phyloP scores from a whole-genome alignment of 2,329 filamentous ascomycete species.

The Ilyonectria mors-panacis region DNA sequence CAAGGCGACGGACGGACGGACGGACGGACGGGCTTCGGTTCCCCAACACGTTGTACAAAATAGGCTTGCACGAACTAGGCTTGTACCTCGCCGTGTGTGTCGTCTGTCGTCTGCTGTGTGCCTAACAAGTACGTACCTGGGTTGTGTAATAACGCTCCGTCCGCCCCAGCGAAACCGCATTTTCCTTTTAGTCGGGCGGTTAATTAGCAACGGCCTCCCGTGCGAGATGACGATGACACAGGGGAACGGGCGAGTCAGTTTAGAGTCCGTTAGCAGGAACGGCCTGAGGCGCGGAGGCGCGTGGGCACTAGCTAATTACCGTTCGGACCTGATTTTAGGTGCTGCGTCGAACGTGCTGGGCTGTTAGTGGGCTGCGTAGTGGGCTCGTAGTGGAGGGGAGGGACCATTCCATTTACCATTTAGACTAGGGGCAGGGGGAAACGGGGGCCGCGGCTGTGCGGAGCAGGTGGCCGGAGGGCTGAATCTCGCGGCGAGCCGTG shows the following conservation, averaged over 20 bases:
- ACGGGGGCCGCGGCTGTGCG: slow-evolving; percentile 14
- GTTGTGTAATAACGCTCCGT: no score
- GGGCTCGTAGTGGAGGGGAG: not conserved
- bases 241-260: slow-evolving; percentile 23
- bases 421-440: not conserved
- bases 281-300: slow-evolving; percentile 11
- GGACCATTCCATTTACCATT: no score
- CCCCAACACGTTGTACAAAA: no score
- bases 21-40: no score
- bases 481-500: slow-evolving; percentile 26
- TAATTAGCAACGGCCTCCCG: slow-evolving; percentile 18
- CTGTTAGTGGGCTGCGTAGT: not conserved
- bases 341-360: not conserved
- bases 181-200: slow-evolving; percentile 1
- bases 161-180: not conserved
- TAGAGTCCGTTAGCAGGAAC: slow-evolving; percentile 16
- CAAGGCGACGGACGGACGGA: slow-evolving; percentile 1
- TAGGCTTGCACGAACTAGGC: no score
- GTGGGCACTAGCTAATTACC: not conserved
- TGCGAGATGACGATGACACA: slow-evolving; percentile 18
- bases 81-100: not conserved
- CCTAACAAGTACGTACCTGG: not conserved
- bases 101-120: not conserved
- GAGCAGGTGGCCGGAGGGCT: slow-evolving; percentile 11
- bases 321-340: slow-evolving; percentile 6